Conservation (phyloP, 2,329 filamentous ascomycete genomes). For the Purpureocillium takamizusanense region DNA sequence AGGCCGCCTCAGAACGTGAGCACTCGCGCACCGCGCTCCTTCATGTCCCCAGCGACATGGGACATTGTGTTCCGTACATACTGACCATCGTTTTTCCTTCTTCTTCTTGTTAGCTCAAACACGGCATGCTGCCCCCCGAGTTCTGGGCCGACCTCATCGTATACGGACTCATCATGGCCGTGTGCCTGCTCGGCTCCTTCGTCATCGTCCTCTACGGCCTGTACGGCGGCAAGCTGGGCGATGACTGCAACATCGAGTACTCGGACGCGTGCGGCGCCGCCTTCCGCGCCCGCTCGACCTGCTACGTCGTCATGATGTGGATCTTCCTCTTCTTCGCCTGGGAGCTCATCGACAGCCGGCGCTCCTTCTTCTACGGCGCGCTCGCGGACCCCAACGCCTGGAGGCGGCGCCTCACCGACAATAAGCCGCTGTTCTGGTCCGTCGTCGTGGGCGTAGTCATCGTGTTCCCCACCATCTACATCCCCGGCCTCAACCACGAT, state of each 20-base stretch:
- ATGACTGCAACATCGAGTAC: conserved; percentile 53
- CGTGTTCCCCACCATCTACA: conserved; percentile 62
- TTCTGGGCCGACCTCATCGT: conserved; percentile 72
- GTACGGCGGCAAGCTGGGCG: conserved; percentile 46
- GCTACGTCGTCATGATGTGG: conserved; percentile 67
- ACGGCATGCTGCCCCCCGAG: conserved; percentile 69
- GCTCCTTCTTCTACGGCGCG: conserved; percentile 61
- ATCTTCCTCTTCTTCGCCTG: conserved; percentile 65
- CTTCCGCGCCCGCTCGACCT: conserved; percentile 62
- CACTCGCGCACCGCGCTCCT: too few species aligned
- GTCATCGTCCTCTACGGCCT: conserved; percentile 54
- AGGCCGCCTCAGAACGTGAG: conserved; percentile 68
- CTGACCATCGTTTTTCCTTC: too few species aligned
- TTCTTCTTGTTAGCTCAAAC: conserved; percentile 15
- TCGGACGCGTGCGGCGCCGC: conserved; percentile 48
- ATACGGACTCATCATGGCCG: conserved; percentile 71
- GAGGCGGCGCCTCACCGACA: conserved; percentile 53
- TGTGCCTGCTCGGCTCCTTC: conserved; percentile 55
- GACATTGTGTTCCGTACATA: too few species aligned
- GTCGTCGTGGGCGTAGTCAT: conserved; percentile 52
- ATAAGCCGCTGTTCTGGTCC: conserved; percentile 62
- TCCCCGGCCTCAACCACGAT: conserved; percentile 57
- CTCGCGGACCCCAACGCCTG: conserved; percentile 43
- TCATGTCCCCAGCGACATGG: too few species aligned
- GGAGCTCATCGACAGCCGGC: conserved; percentile 67